Percentiles rank a stretch among this genome's conserved stretches.
phyloP scores from a whole-genome alignment of 345 rosid genomes.

The Pugionium cornutum region DNA sequence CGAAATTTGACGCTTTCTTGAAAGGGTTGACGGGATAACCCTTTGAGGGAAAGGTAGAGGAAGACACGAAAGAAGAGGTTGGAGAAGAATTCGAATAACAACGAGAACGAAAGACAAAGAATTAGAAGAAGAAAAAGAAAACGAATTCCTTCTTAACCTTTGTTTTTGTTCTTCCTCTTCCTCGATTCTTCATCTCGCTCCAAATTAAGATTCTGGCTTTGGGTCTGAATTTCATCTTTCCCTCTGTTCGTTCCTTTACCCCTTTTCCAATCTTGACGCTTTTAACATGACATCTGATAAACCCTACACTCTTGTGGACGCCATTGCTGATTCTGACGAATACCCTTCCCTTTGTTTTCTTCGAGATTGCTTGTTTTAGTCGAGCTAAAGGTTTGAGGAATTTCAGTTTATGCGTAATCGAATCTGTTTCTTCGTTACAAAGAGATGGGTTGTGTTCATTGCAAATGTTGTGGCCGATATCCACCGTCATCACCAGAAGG shows the following conservation, averaged over 20 bases:
- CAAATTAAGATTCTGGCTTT: constrained; percentile 34
- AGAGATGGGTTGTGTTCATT: constrained; percentile 84
- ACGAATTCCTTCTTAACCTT: constrained; percentile 21
- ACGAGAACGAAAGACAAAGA: background rate
- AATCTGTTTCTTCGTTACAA: constrained; percentile 17
- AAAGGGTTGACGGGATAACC: constrained; percentile 38
- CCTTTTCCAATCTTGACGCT: background rate
- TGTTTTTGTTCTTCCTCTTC: constrained; percentile 2
- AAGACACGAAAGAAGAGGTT: constrained; percentile 26
- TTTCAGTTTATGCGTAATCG: background rate
- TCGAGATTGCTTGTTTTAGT: constrained; percentile 21
- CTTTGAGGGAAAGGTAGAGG: constrained; percentile 26
- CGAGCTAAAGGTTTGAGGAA: constrained; percentile 32
- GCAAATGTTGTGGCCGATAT: constrained; percentile 74
- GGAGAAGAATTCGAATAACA: constrained; percentile 21
- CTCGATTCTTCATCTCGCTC: background rate
- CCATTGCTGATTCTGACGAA: constrained; percentile 34
- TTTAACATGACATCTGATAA: constrained; percentile 35
- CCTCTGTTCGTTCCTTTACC: background rate
- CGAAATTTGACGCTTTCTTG: constrained; percentile 34
- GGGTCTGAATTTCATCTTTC: constrained; percentile 26
- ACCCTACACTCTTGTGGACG: constrained; percentile 29
- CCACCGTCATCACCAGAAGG: constrained; percentile 61
- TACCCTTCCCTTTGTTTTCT: constrained; percentile 33
- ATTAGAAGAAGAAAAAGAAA: background rate